Base-by-base conservation (phyloP, 2,329 filamentous ascomycete species). In the Microdochium trichocladiopsis region DNA sequence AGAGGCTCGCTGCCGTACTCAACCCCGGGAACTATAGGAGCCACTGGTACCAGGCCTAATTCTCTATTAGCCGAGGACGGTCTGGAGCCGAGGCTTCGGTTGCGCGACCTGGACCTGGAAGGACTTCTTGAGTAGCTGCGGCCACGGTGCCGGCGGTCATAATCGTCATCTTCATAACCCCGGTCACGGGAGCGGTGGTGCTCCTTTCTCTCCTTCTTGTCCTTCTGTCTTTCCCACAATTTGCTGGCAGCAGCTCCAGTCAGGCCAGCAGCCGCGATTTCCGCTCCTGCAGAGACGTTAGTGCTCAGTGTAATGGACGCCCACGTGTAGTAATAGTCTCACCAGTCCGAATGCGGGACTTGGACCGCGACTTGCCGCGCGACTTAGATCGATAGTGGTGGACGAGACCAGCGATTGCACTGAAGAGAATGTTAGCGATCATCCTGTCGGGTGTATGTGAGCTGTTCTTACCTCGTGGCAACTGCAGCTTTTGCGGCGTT, bases 1-100 rank as follows among this genome's bases (percentile, higher is more conserved):
- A 86, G 73, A 60, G 82, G 80, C 58, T 77, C 74, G 63, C 72
- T 74, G 60, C 82, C 82, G 73, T 86, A 86, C 67, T 85, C 79
- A 77, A 86, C 80, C 53, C 63, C 62, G 59, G 60, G 62, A 61
- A 63, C 54, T 18, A 45, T 22, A 12, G 41, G 41, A 45, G 41
- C 18, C 25, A 58, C 57, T 55, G 57, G 63, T 61, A 66, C 62
- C 75, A 84, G 75, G 72, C 81, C 82, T 82, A 84, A 72, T 72
- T 83, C 80, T 73, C 75, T 77, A 80, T 84, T 81, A 84, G 78
- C 75, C 66, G 65, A 58, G 58, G 69, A 69, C 63, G 71, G 69
- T 66, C 77, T 74, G 61, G 74, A 74, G 70, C 60, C 61, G 64
- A 66, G 65, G 66, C 68, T 63, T 54, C 56, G 62, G 60, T 63